phyloP scores from a whole-genome alignment of 2,329 filamentous ascomycete species.

The Colletotrichum sansevieriae region DNA sequence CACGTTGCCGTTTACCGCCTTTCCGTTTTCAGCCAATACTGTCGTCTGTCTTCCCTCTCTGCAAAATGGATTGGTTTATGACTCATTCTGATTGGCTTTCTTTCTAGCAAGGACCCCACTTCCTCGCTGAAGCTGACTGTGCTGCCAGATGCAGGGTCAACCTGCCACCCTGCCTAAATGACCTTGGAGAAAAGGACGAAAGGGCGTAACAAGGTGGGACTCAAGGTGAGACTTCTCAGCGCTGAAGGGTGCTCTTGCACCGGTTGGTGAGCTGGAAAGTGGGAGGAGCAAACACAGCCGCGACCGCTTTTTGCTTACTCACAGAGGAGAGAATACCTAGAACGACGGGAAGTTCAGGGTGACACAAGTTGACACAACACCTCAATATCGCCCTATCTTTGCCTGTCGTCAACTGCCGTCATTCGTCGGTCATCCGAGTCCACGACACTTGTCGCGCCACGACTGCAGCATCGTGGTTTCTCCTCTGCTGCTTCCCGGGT shows the following conservation, averaged over 20 bases:
- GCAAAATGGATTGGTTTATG: slow-evolving; percentile 25
- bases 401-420: not conserved
- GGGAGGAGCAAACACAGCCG: slow-evolving; percentile 28
- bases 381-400: slow-evolving; percentile 20
- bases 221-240: too few species aligned
- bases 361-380: slow-evolving; percentile 2
- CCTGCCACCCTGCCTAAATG: not conserved
- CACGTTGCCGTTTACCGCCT: slow-evolving; percentile 22
- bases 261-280: slow-evolving; percentile 11
- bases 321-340: not conserved
- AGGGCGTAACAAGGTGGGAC: too few species aligned
- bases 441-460: slow-evolving; percentile 5
- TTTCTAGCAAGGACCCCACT: not conserved
- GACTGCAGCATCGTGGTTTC: slow-evolving; percentile 15
- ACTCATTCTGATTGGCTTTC: slow-evolving; percentile 25
- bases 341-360: not conserved
- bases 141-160: not conserved
- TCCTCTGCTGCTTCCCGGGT: not conserved
- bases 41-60: not conserved
- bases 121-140: not conserved
- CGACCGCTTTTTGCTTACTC: not conserved
- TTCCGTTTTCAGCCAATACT: slow-evolving; percentile 13
- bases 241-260: too few species aligned
- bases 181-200: too few species aligned
- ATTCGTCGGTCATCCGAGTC: slow-evolving; percentile 1